phyloP scores from a whole-genome alignment of 192 early-diverging fungal genomes.

The Umbelopsis sp. region DNA sequence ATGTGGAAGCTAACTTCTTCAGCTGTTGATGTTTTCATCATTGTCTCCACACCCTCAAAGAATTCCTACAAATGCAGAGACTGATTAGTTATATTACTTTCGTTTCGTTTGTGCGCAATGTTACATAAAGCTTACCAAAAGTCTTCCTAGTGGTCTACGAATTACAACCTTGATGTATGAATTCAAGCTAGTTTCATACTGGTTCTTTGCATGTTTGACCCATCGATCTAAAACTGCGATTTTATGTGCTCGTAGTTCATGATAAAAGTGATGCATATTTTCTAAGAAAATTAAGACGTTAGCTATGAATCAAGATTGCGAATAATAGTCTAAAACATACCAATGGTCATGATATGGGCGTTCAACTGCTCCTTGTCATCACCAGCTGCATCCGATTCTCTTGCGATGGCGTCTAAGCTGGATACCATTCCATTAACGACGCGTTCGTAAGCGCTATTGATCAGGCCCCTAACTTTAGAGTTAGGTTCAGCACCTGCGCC shows the following conservation, averaged over 20 bases:
- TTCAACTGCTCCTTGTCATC: conserved; percentile 92
- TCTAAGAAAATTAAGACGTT: conserved; percentile 53
- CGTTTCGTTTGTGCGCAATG: neutral
- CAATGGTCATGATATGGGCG: conserved; percentile 80
- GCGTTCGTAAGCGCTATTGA: conserved; percentile 80
- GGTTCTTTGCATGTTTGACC: conserved; percentile 81
- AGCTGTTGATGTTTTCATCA: conserved; percentile 75
- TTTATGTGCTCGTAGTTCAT: conserved; percentile 75
- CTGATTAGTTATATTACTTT: neutral
- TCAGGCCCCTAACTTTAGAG: conserved; percentile 67
- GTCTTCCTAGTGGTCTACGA: conserved; percentile 81
- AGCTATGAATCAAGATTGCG: neutral
- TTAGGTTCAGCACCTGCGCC: conserved; percentile 60
- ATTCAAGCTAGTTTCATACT: conserved; percentile 81
- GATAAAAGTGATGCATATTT: conserved; percentile 95
- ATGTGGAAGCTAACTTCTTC: conserved; percentile 84
- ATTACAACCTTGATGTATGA: conserved; percentile 89
- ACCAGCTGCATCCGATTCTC: conserved; percentile 74
- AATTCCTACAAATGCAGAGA: conserved; percentile 69
- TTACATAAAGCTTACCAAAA: conserved; percentile 61
- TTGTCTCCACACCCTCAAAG: conserved; percentile 92
- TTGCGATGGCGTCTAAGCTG: conserved; percentile 80
- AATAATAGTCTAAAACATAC: conserved; percentile 35
- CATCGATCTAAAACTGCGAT: conserved; percentile 73
- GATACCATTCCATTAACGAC: conserved; percentile 87